phyloP scores from a whole-genome alignment of 2,329 filamentous ascomycete genomes.

The Colletotrichum sp. region DNA sequence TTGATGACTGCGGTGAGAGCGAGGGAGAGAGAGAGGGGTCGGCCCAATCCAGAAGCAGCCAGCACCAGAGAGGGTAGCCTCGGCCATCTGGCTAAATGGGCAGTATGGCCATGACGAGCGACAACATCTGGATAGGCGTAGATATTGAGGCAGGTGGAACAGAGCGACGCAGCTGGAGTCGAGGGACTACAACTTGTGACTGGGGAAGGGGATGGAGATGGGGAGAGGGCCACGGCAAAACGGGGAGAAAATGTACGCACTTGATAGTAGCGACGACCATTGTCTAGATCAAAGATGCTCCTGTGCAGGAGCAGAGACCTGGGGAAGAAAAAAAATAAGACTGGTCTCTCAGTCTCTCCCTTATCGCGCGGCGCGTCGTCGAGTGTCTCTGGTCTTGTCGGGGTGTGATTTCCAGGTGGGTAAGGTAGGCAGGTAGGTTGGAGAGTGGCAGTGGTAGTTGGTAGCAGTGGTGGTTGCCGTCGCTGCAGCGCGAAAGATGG shows the following conservation, averaged over 20 bases:
- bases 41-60: not conserved
- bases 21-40: not conserved
- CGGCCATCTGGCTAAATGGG: not conserved
- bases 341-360: conserved; percentile 19
- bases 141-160: conserved; percentile 3
- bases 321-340: conserved; percentile 17
- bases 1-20: not conserved
- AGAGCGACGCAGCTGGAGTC: conserved; percentile 9
- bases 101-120: not conserved
- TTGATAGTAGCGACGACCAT: conserved; percentile 71
- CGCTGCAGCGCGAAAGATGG: conserved; percentile 22
- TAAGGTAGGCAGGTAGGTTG: conserved; percentile 16
- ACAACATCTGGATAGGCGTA: not conserved
- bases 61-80: not conserved
- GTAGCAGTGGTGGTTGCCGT: conserved; percentile 16
- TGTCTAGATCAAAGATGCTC: conserved; percentile 46
- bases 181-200: conserved; percentile 10
- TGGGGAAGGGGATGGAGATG: not conserved
- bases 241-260: conserved; percentile 45
- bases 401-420: conserved; percentile 18
- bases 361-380: conserved; percentile 28
- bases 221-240: conserved; percentile 22
- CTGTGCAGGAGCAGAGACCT: conserved; percentile 38
- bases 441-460: conserved; percentile 15
- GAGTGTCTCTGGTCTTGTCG: conserved; percentile 24